These are phyloP conservation scores for Thalassiosira oceanica DNA, from an alignment of 352 stramenopile genomes.

Conservation along the genomic window DNA sequence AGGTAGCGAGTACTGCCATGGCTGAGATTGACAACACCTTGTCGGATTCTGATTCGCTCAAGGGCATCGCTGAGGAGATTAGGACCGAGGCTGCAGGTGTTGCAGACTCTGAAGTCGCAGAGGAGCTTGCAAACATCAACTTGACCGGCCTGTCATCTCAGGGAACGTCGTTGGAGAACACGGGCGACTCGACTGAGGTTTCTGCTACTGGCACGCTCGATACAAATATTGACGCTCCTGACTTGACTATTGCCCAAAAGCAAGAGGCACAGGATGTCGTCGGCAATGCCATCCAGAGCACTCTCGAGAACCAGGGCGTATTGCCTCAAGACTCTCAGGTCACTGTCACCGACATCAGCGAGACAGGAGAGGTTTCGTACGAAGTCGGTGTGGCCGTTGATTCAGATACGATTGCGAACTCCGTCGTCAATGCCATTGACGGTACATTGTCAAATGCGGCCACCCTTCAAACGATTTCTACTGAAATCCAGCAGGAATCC, in stretches of 20 bases:
- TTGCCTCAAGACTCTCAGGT: constrained; percentile 8
- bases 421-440: background rate
- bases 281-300: constrained; percentile 16
- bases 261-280: constrained; percentile 13
- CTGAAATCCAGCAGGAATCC: constrained; percentile 11
- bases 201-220: constrained; percentile 18
- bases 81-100: background rate
- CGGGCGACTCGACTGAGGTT: constrained; percentile 1
- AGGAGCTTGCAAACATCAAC: constrained; percentile 1
- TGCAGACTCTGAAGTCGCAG: background rate
- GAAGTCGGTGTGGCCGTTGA: constrained; percentile 1
- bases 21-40: background rate
- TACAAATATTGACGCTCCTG: constrained; percentile 35
- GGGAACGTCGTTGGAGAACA: too few relatives aligned
- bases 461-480: background rate
- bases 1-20: background rate
- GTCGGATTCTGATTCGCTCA: background rate
- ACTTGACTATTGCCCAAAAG: constrained; percentile 20
- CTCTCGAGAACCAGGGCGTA: background rate
- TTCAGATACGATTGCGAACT: background rate
- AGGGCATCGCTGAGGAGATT: background rate
- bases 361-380: constrained; percentile 10
- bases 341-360: constrained; percentile 17
- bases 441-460: background rate
- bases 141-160: too few relatives aligned